phyloP scores from a whole-genome alignment of 768 basidiomycete genomes.

The Kwoniella sp. region DNA sequence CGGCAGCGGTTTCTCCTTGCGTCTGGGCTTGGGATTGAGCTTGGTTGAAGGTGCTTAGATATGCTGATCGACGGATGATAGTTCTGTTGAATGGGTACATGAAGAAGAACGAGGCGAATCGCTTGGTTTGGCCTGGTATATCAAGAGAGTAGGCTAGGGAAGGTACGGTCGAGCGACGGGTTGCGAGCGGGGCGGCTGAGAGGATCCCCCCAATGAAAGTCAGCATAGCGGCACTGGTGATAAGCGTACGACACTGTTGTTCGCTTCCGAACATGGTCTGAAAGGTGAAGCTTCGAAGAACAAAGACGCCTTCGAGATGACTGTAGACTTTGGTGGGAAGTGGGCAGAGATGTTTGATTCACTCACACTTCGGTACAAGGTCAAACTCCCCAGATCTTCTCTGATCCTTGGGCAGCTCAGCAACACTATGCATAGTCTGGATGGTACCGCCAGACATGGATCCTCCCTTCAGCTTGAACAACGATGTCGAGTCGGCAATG shows the following conservation, averaged over 20 bases:
- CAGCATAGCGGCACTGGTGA: too few species aligned
- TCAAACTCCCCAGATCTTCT: slow-evolving; percentile 49
- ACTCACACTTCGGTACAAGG: slow-evolving; percentile 21
- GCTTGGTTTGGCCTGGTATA: slow-evolving; percentile 5
- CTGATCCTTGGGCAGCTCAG: slow-evolving; percentile 53
- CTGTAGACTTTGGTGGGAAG: too few species aligned
- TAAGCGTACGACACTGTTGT: neutral
- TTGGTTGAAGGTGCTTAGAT: slow-evolving; percentile 56
- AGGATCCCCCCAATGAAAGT: too few species aligned
- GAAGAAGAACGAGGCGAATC: slow-evolving; percentile 57
- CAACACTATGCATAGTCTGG: slow-evolving; percentile 53
- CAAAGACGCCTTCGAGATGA: too few species aligned
- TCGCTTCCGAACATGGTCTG: too few species aligned
- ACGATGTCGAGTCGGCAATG: slow-evolving; percentile 62
- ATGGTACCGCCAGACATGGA: slow-evolving; percentile 68
- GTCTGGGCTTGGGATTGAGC: neutral
- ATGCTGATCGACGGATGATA: slow-evolving; percentile 65
- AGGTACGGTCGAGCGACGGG: neutral
- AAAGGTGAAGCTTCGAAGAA: too few species aligned
- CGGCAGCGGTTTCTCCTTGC: neutral
- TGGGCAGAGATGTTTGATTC: too few species aligned
- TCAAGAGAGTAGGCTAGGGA: neutral
- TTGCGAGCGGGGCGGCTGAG: slow-evolving; percentile 15
- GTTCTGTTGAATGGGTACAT: slow-evolving; percentile 60
- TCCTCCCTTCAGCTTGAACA: slow-evolving; percentile 59